Conservation (phyloP, 2,329 filamentous ascomycete genomes). For the Alternaria hordeiaustralica region DNA sequence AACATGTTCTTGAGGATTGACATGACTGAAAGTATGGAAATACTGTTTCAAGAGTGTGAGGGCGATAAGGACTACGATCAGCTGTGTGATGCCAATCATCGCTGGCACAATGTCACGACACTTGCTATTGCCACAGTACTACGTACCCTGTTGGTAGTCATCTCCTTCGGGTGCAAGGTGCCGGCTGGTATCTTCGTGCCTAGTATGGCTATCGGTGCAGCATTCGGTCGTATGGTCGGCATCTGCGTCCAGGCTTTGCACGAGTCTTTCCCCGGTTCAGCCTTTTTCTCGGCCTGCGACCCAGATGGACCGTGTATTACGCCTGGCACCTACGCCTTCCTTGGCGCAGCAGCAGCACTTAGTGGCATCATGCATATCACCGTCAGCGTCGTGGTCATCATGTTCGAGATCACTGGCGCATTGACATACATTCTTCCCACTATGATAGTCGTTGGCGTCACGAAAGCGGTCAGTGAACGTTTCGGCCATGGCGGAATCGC, state of each 20-base stretch:
- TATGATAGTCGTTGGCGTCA: conserved; percentile 98
- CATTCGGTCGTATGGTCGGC: conserved; percentile 91
- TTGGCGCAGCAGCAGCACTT: conserved; percentile 88
- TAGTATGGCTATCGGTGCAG: conserved; percentile 95
- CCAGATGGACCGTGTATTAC: conserved; percentile 96
- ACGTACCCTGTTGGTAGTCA: conserved; percentile 83
- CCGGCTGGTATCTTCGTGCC: conserved; percentile 98
- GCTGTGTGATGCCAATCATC: conserved; percentile 80
- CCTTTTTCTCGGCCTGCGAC: conserved; percentile 87
- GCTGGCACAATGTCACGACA: conserved; percentile 79
- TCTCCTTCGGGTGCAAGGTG: conserved; percentile 97
- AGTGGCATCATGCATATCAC: conserved; percentile 99
- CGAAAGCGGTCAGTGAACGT: conserved; percentile 87
- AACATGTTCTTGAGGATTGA: conserved; percentile 96
- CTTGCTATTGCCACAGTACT: conserved; percentile 80
- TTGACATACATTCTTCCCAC: conserved; percentile 96
- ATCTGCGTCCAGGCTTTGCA: conserved; percentile 91
- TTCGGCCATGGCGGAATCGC: conserved; percentile 97
- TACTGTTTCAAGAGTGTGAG: conserved; percentile 92
- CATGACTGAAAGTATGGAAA: conserved; percentile 99
- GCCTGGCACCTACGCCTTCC: conserved; percentile 93
- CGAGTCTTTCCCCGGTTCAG: conserved; percentile 79
- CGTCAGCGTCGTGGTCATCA: conserved; percentile 95
- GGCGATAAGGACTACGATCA: conserved; percentile 86
- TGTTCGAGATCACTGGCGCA: conserved; percentile 98